phyloP scores from a whole-genome alignment of 2,329 filamentous ascomycete genomes.

The Didymella pinodella region DNA sequence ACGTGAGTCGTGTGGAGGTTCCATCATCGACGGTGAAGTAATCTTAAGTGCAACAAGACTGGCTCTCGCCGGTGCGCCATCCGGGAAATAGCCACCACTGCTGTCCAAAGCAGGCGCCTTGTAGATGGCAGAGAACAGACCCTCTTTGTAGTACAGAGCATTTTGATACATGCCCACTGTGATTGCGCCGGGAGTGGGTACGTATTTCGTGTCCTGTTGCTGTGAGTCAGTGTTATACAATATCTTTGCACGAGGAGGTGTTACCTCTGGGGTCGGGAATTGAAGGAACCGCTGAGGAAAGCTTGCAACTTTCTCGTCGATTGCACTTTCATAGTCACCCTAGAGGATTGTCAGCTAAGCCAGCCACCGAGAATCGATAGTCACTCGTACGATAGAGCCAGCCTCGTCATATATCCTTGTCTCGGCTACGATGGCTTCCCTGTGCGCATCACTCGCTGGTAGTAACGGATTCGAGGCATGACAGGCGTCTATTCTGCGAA shows the following conservation, averaged over 20 bases:
- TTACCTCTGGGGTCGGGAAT: constrained; percentile 39
- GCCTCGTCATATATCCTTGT: constrained; percentile 68
- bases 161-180: constrained; percentile 65
- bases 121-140: constrained; percentile 85
- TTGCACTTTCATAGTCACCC: constrained; percentile 45
- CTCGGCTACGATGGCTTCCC: constrained; percentile 72
- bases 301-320: constrained; percentile 34
- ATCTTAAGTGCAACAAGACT: constrained; percentile 79
- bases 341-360: constrained; percentile 35
- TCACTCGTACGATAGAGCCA: constrained; percentile 61
- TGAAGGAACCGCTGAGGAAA: constrained; percentile 31
- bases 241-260: not conserved
- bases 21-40: constrained; percentile 75
- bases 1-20: constrained; percentile 81
- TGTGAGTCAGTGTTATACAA: not conserved
- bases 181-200: constrained; percentile 47
- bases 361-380: not conserved
- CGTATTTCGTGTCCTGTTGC: constrained; percentile 41
- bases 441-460: constrained; percentile 58
- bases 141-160: constrained; percentile 66
- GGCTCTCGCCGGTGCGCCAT: constrained; percentile 28
- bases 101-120: constrained; percentile 61
- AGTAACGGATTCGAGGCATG: constrained; percentile 56
- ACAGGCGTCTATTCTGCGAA: constrained; percentile 49
- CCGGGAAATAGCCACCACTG: constrained; percentile 44